Evolutionary conservation across 805 yeast genomes (phyloP).

Genomic region (Candida hungchunana): DNA sequence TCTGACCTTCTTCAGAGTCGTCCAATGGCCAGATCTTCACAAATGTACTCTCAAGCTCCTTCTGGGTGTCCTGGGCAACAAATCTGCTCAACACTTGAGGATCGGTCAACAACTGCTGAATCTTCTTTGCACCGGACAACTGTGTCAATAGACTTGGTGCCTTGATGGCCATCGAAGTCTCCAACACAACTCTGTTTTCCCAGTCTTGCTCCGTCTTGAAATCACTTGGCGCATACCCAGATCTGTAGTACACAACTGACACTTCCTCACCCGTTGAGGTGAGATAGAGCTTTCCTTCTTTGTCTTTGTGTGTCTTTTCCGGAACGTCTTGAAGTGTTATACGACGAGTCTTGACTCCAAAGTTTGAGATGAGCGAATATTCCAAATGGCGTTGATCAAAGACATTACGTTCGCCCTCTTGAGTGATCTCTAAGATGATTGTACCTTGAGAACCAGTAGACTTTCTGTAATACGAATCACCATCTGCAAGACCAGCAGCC

Average conservation of each 20-base stretch:
- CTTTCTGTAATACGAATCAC: slow-evolving; percentile 51
- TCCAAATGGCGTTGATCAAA: slow-evolving; percentile 90
- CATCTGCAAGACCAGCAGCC: slow-evolving; percentile 68
- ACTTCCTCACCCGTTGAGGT: slow-evolving; percentile 61
- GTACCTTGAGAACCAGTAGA: slow-evolving; percentile 33
- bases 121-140: slow-evolving; percentile 87
- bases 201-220: slow-evolving; percentile 65
- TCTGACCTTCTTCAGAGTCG: slow-evolving; percentile 52
- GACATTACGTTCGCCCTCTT: slow-evolving; percentile 80
- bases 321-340: slow-evolving; percentile 60
- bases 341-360: slow-evolving; percentile 60
- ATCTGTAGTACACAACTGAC: slow-evolving; percentile 83
- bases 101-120: slow-evolving; percentile 82
- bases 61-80: slow-evolving; percentile 27
- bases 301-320: slow-evolving; percentile 34
- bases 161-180: slow-evolving; percentile 75
- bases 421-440: slow-evolving; percentile 72
- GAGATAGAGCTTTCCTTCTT: slow-evolving; percentile 46
- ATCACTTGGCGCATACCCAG: slow-evolving; percentile 86
- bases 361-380: slow-evolving; percentile 52
- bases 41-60: slow-evolving; percentile 50
- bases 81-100: slow-evolving; percentile 44
- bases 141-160: slow-evolving; percentile 91
- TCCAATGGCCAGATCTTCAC: slow-evolving; percentile 88
- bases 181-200: slow-evolving; percentile 72